Evolutionary conservation across 768 basidiomycete species (phyloP).

Genomic region (Dioszegia hungarica): DNA sequence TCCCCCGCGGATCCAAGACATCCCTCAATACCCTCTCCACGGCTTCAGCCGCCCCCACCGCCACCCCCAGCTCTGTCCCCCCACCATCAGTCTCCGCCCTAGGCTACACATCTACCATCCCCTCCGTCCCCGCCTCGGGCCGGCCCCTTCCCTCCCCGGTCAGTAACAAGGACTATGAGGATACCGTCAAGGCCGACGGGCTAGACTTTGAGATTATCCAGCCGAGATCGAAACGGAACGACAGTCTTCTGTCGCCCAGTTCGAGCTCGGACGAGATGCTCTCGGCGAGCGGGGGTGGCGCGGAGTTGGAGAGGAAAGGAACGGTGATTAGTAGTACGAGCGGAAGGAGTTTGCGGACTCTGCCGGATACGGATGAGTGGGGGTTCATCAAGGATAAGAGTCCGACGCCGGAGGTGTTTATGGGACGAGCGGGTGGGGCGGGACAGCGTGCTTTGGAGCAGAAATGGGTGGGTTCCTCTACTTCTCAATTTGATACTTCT

Average conservation of each 20-base stretch:
- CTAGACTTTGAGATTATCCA: constrained; percentile 43
- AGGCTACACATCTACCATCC: background rate
- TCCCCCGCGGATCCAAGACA: constrained; percentile 16
- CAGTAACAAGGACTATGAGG: constrained; percentile 38
- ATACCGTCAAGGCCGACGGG: constrained; percentile 41
- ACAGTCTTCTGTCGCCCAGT: background rate
- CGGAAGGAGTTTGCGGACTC: constrained; percentile 6
- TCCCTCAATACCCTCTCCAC: constrained; percentile 19
- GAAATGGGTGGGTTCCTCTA: constrained; percentile 36
- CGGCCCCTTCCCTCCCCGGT: constrained; percentile 27
- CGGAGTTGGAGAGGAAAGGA: background rate
- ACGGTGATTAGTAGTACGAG: background rate
- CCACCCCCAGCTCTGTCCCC: no score
- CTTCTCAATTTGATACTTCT: no score
- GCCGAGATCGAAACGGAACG: constrained; percentile 13
- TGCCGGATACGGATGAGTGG: constrained; percentile 44
- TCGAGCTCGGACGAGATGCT: background rate
- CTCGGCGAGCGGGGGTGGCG: background rate
- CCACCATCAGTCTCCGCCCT: background rate
- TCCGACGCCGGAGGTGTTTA: constrained; percentile 40
- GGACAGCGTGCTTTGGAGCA: constrained; percentile 34
- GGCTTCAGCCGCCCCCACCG: no score
- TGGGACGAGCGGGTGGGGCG: constrained; percentile 15
- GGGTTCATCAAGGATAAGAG: constrained; percentile 39
- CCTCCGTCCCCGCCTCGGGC: background rate